Conservation (phyloP, 306 rosid genomes). For the Dicorynia guianensis region DNA sequence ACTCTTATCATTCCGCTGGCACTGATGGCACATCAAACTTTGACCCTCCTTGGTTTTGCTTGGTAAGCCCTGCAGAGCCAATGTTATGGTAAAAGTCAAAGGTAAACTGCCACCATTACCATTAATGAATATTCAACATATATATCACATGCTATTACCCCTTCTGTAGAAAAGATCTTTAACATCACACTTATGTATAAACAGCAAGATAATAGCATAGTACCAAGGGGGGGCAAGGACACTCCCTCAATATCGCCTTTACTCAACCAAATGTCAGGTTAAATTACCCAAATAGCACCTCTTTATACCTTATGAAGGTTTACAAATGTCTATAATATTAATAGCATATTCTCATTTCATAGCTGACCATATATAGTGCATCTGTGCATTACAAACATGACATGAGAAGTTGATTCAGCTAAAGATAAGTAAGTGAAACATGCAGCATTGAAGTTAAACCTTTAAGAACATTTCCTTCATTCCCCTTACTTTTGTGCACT, state of each 20-base stretch:
- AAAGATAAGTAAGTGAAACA: neutral
- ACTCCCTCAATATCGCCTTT: neutral
- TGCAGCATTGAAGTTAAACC: neutral
- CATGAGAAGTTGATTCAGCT: neutral
- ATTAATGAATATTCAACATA: conserved; percentile 9
- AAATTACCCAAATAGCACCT: neutral
- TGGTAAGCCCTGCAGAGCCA: conserved; percentile 33
- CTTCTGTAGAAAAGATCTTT: neutral
- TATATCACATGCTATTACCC: neutral
- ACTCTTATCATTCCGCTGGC: conserved; percentile 68
- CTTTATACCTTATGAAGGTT: conserved; percentile 2
- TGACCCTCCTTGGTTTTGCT: conserved; percentile 45
- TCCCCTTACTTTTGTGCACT: neutral
- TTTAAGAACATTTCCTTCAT: neutral
- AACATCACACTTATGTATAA: conserved; percentile 4
- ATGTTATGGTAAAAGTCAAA: neutral
- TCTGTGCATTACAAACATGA: neutral
- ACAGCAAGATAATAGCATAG: neutral
- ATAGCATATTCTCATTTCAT: neutral
- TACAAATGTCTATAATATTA: conserved; percentile 5
- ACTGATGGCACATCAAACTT: conserved; percentile 85
- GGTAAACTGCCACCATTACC: neutral
- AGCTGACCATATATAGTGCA: neutral
- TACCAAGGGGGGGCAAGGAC: neutral
- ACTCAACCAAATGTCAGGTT: neutral